These are phyloP conservation scores for Leucosporidium yakuticum DNA, from an alignment of 768 basidiomycete species.

Conservation along the genomic window DNA sequence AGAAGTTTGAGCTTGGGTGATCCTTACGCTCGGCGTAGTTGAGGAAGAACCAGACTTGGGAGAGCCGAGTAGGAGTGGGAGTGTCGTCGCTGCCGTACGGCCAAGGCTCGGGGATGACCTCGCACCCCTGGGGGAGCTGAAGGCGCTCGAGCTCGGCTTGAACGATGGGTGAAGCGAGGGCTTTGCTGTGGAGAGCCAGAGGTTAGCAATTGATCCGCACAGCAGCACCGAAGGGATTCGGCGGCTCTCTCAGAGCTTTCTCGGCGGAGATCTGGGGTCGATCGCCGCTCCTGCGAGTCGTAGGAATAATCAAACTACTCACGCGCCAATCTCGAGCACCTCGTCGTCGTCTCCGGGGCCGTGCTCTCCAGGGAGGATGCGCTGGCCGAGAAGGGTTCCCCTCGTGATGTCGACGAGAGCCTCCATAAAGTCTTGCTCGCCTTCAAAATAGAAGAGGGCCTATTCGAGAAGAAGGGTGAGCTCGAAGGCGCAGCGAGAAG, in stretches of 20 bases:
- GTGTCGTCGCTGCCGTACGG: constrained; percentile 17
- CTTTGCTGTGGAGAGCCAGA: neutral
- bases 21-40: constrained; percentile 7
- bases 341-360: constrained; percentile 16
- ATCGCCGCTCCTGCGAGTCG: too few species aligned
- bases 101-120: constrained; percentile 24
- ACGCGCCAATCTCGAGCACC: neutral
- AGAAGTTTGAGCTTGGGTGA: constrained; percentile 18
- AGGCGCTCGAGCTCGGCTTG: constrained; percentile 16
- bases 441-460: constrained; percentile 18
- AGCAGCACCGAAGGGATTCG: neutral
- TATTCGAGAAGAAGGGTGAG: neutral
- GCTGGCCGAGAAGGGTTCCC: neutral
- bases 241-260: too few species aligned
- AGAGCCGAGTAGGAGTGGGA: neutral
- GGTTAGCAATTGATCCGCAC: neutral
- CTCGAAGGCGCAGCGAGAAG: neutral
- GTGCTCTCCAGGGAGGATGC: constrained; percentile 6
- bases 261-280: too few species aligned
- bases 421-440: constrained; percentile 4
- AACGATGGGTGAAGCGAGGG: neutral
- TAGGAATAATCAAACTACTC: neutral
- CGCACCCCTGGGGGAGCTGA: constrained; percentile 12
- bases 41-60: constrained; percentile 17
- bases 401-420: constrained; percentile 2